These are phyloP conservation scores for Cryptococcus sp. DNA, from an alignment of 1,284 basidiomycete species.

Conservation along the genomic window DNA sequence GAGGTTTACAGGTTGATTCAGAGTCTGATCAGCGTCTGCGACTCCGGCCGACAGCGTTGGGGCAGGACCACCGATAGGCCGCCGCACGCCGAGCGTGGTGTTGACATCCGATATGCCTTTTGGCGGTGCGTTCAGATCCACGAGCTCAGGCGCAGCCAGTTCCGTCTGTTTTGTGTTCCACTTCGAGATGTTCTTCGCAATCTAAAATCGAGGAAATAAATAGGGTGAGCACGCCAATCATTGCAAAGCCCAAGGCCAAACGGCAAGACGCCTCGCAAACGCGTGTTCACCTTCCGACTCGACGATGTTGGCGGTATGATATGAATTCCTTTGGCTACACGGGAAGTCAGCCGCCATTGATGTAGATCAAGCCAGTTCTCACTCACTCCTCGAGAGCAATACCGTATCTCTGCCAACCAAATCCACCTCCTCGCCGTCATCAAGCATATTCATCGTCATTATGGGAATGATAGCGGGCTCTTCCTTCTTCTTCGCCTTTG, in stretches of 20 bases:
- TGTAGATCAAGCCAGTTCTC: not conserved
- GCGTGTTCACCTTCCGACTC: constrained; percentile 74
- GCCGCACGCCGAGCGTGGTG: constrained; percentile 19
- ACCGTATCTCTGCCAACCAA: constrained; percentile 54
- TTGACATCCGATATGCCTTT: constrained; percentile 45
- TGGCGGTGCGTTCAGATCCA: constrained; percentile 25
- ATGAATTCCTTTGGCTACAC: constrained; percentile 57
- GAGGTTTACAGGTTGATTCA: constrained; percentile 17
- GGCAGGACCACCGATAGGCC: constrained; percentile 3
- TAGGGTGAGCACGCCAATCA: constrained; percentile 23
- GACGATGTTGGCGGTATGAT: constrained; percentile 79
- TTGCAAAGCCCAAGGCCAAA: not conserved
- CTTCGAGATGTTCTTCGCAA: constrained; percentile 83
- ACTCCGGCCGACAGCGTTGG: no score
- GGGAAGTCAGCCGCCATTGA: constrained; percentile 15
- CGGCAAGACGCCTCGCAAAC: constrained; percentile 3
- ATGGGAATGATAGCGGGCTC: constrained; percentile 43
- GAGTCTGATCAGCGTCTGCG: no score
- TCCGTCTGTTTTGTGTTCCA: constrained; percentile 93
- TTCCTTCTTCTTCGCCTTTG: constrained; percentile 33
- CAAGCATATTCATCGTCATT: constrained; percentile 34
- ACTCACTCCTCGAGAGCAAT: constrained; percentile 50
- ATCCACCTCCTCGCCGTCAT: constrained; percentile 67
- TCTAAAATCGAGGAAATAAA: constrained; percentile 56
- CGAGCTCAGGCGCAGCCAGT: constrained; percentile 52